Percentiles rank a stretch among this genome's conserved stretches.
Evolutionary conservation across 768 basidiomycete species (phyloP).

Genomic region (Termitomyces sp.): DNA sequence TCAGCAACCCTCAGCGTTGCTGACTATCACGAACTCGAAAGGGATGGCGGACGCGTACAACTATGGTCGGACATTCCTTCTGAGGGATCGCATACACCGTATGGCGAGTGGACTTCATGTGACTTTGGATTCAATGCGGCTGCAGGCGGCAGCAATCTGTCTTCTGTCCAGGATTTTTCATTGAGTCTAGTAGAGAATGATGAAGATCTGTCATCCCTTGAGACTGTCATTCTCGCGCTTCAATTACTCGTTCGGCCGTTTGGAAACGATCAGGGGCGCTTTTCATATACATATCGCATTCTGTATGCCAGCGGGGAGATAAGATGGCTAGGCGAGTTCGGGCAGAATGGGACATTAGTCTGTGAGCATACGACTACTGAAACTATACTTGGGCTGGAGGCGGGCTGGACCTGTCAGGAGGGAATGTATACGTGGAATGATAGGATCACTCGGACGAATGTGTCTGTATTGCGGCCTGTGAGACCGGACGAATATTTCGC

Average conservation of each 20-base stretch:
- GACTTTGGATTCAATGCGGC: slow-evolving; percentile 22
- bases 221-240: slow-evolving; percentile 10
- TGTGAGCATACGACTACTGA: slow-evolving; percentile 18
- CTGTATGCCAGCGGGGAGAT: slow-evolving; percentile 36
- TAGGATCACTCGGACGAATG: background rate
- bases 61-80: slow-evolving; percentile 37
- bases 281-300: slow-evolving; percentile 47
- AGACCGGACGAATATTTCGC: slow-evolving; percentile 19
- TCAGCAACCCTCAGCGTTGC: slow-evolving; percentile 25
- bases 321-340: slow-evolving; percentile 42
- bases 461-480: slow-evolving; percentile 13
- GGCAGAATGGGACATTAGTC: slow-evolving; percentile 37
- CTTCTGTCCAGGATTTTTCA: background rate
- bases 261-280: slow-evolving; percentile 9
- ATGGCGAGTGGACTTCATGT: slow-evolving; percentile 28
- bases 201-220: background rate
- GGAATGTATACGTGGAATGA: slow-evolving; percentile 2
- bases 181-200: background rate
- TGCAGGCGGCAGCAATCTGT: background rate
- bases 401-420: slow-evolving; percentile 16
- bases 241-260: slow-evolving; percentile 9
- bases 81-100: slow-evolving; percentile 7
- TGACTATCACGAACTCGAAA: slow-evolving; percentile 27
- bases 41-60: slow-evolving; percentile 30
- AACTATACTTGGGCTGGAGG: slow-evolving; percentile 17